Percentiles rank a stretch among this genome's conserved stretches.
phyloP scores from a whole-genome alignment of 306 rosid species.

The Oxytropis ochrocephala region DNA sequence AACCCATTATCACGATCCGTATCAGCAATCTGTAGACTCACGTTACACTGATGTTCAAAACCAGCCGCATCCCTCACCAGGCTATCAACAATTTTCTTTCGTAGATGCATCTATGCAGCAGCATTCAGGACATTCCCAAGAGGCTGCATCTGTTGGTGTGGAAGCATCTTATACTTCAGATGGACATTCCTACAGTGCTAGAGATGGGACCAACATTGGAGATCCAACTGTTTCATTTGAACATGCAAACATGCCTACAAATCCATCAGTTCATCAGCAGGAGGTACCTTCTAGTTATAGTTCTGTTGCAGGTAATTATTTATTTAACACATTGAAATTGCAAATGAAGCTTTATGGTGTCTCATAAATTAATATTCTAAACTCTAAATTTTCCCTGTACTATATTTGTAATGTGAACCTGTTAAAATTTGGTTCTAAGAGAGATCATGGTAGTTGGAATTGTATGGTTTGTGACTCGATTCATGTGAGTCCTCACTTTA shows the following conservation, averaged over 20 bases:
- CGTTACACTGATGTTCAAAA: constrained; percentile 49
- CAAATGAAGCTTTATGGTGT: constrained; percentile 47
- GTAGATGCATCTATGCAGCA: constrained; percentile 42
- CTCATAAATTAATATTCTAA: constrained; percentile 25
- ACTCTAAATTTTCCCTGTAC: constrained; percentile 17
- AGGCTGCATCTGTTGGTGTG: constrained; percentile 39
- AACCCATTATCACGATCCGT: constrained; percentile 62
- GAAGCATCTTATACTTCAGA: constrained; percentile 54
- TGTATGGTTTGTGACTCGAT: not conserved
- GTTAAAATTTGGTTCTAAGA: constrained; percentile 19
- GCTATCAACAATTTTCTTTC: constrained; percentile 66
- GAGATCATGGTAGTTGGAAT: constrained; percentile 3
- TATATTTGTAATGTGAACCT: constrained; percentile 10
- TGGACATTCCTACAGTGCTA: constrained; percentile 44
- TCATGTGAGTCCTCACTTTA: not conserved
- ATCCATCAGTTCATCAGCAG: constrained; percentile 89
- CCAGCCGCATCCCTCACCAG: constrained; percentile 53
- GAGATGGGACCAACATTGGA: constrained; percentile 48
- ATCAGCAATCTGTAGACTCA: constrained; percentile 48
- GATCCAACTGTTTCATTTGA: constrained; percentile 50
- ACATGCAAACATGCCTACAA: constrained; percentile 54
- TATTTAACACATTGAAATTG: constrained; percentile 49
- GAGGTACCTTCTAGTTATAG: constrained; percentile 99
- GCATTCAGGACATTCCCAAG: constrained; percentile 50
- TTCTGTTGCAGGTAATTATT: constrained; percentile 94